Percentiles rank a stretch among this genome's conserved stretches.
Evolutionary conservation across 371 early-diverging fungal species (phyloP).

Genomic region (Gilbertella persicaria): DNA sequence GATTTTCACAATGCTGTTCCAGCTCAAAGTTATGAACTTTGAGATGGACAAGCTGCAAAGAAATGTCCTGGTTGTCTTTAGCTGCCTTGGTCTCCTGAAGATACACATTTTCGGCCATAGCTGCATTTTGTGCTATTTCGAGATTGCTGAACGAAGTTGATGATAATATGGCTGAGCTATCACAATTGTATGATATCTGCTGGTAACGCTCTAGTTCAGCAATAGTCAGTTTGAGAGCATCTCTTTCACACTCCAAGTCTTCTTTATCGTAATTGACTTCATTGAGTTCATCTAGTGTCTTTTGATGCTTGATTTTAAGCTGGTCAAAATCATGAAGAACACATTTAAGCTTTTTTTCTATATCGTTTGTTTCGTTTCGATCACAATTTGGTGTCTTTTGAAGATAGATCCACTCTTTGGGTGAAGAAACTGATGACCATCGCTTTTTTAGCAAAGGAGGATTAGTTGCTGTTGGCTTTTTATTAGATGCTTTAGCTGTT

Average conservation of each 20-base stretch:
- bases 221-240: slow-evolving; percentile 45
- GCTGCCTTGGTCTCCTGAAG: too few species aligned
- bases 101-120: too few species aligned
- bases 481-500: not conserved
- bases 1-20: slow-evolving; percentile 37
- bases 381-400: not conserved
- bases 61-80: slow-evolving; percentile 9
- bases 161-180: not conserved
- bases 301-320: slow-evolving; percentile 11
- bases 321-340: slow-evolving; percentile 8
- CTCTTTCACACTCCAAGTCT: slow-evolving; percentile 41
- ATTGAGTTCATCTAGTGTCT: slow-evolving; percentile 22
- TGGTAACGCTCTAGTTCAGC: slow-evolving; percentile 31
- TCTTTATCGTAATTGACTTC: slow-evolving; percentile 40
- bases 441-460: slow-evolving; percentile 24
- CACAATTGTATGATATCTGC: not conserved
- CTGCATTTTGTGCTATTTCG: slow-evolving; percentile 1
- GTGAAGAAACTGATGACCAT: slow-evolving; percentile 30
- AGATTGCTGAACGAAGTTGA: not conserved
- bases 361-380: not conserved
- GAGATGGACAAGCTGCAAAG: slow-evolving; percentile 28
- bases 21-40: slow-evolving; percentile 38
- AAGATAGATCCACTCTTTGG: slow-evolving; percentile 6
- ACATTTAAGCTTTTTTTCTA: not conserved
- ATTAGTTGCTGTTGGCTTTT: not conserved